Evolutionary conservation across 441 rosid species (phyloP), one percentile per base, ranked within the genome.

Genomic region (Mallotus repandus): DNA sequence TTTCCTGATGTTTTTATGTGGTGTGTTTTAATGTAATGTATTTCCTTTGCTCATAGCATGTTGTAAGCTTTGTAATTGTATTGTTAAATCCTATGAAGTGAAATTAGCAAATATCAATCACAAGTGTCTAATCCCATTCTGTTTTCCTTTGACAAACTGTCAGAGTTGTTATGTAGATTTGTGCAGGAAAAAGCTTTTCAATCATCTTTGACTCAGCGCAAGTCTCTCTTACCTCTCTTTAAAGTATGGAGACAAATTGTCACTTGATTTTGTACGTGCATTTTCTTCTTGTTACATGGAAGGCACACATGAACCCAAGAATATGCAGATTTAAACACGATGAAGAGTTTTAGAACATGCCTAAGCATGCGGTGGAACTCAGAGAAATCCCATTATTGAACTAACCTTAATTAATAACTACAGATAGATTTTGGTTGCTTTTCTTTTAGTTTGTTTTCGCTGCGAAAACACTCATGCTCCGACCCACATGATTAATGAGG

Each of bases 1-100:
- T 52, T 41, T 71, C 41, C 55, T 60, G 64, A 18, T 77, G 68
- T 77, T 53, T 50, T 43, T 73, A 65, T 79, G 74, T 54, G 57
- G 54, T 63, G 53, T 74, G 82, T 70, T 75, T 76, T 62, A 10
- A 52, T 69, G 41, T 73, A 55, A 54, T 66, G 48, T 72, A 74
- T 68, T 68, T 71, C 70, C 38, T 65, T 68, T 22, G 45, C 38
- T 53, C 50, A 25, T 69, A 9, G 49, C 32, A 19, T 74, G 63
- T 45, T 75, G 65, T 78, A 53, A 70, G 62, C 53, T 75, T 52
- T 80, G 79, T 80, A 68, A 80, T 70, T 46, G 56, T 77, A 35
- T 69, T 70, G 22, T 66, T 54, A 45, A 15, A 62, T 67, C 66
- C 58, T 73, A 63, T 55, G 55, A 29, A 46, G 66, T 74, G 62